Conservation (phyloP, 2,329 filamentous ascomycete species). For the Lasiodiplodia sp. region DNA sequence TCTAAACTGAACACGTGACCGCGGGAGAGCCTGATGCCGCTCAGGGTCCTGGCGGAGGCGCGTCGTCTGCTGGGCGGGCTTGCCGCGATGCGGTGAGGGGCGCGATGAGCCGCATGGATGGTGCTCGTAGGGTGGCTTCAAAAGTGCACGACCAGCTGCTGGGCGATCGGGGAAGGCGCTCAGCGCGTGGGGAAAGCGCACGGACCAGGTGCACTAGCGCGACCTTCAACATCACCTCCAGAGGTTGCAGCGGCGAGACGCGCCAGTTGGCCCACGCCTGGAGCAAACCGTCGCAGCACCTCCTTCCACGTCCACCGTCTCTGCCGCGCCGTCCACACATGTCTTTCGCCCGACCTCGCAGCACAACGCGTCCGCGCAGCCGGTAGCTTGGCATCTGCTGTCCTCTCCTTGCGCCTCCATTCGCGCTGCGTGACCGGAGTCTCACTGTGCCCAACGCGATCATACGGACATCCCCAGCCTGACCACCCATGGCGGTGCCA, state of each 20-base stretch:
- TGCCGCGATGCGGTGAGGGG: slow-evolving; percentile 8
- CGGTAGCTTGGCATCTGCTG: slow-evolving; percentile 30
- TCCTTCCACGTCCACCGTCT: background rate
- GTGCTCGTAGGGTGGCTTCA: slow-evolving; percentile 14
- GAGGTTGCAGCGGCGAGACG: slow-evolving; percentile 13
- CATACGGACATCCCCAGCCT: background rate
- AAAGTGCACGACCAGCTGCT: slow-evolving; percentile 21
- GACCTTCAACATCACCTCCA: slow-evolving; percentile 23
- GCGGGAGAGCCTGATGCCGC: background rate
- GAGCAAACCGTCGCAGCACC: slow-evolving; percentile 20
- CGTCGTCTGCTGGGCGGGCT: background rate
- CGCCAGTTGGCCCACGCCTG: slow-evolving; percentile 22
- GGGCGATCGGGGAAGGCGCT: background rate
- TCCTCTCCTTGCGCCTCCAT: slow-evolving; percentile 30
- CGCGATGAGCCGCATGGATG: slow-evolving; percentile 25
- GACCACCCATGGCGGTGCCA: slow-evolving; percentile 26
- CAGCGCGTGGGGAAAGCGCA: slow-evolving; percentile 21
- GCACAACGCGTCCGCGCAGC: slow-evolving; percentile 29
- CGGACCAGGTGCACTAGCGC: slow-evolving; percentile 4
- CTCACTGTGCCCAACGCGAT: slow-evolving; percentile 26
- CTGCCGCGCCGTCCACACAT: slow-evolving; percentile 18
- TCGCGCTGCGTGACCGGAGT: slow-evolving; percentile 28
- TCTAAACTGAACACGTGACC: slow-evolving; percentile 22
- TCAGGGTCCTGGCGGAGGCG: slow-evolving; percentile 3
- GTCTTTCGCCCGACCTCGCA: slow-evolving; percentile 23